Base-by-base conservation (phyloP, 75 land plant genomes). In the Pinus tabuliformis region DNA sequence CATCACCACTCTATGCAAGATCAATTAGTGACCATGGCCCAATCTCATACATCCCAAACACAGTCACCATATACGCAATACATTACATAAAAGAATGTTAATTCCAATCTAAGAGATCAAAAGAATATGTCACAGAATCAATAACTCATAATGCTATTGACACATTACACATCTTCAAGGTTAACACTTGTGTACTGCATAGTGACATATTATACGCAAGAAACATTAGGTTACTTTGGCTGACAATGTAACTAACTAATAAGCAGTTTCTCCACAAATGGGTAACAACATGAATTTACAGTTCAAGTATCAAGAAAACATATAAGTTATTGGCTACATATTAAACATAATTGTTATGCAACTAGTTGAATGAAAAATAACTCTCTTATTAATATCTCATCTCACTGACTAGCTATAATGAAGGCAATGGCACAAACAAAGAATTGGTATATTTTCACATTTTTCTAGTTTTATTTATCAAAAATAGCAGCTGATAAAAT, bases 1-100 rank as follows among this genome's bases (percentile, higher is more conserved):
- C 93, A 83, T 97, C 98, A n/a, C 79, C 94, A 58, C 98, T 85
- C 62, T 97, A 95, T n/a, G 84, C 83, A 14, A 90, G 56, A 68
- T 97, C 99, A 95, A 97, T 90, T 9, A 97, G 85, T 13, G 99
- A 93, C 99, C 99, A 97, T 39, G 99, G 99, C 3, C 99, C 99
- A 57, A 97, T 92, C 9, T 95, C 98, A 36, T 98, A 97, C 98
- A 97, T 97, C 0, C 99, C 99, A 79, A 97, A 97, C 58, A 94
- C 92, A 3, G 79, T 81, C n/a, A 97, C 99, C 99, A 97, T 97
- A 98, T 97, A 87, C 73, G 82, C 59, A 78, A 18, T 26, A 26
- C 26, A 26, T 26, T 24, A 52, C 12, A 20, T 1, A 11, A 49
- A 57, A 59, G 28, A 12, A 57, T 11, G 33, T 28, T 5, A 70